Percentiles rank a stretch among this genome's conserved stretches.
These are phyloP conservation scores for Gastrodia elata DNA, from an alignment of 106 monocot species.

Conservation along the genomic window DNA sequence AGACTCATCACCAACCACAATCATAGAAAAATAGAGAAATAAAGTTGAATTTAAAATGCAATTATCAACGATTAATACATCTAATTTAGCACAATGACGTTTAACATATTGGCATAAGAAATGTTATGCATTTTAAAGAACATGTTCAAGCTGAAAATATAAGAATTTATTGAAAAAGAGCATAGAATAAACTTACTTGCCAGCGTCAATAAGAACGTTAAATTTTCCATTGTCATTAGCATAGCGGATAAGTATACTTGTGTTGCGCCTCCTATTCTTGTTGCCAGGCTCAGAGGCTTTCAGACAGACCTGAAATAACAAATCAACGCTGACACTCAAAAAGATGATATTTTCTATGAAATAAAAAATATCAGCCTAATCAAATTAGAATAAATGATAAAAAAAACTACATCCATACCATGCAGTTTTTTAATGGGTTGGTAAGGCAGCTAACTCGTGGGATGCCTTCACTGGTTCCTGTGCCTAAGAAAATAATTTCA, in stretches of 20 bases:
- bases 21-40: no score
- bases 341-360: not conserved
- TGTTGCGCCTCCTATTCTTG: conserved; percentile 77
- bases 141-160: not conserved
- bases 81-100: not conserved
- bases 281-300: conserved; percentile 75
- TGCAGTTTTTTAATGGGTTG: conserved; percentile 49
- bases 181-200: conserved; percentile 51
- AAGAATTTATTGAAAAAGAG: no score
- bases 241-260: conserved; percentile 78
- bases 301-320: conserved; percentile 55
- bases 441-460: conserved; percentile 98
- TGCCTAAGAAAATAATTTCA: conserved; percentile 88
- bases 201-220: conserved; percentile 93
- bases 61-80: no score
- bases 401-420: conserved; percentile 25
- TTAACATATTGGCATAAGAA: not conserved
- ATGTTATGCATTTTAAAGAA: not conserved
- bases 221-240: conserved; percentile 43
- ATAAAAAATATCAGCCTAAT: not conserved
- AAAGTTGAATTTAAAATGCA: no score
- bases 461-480: conserved; percentile 98
- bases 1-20: no score
- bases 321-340: conserved; percentile 1
- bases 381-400: not conserved